phyloP scores from a whole-genome alignment of 116 monocot genomes.

The Trichopus zeylanicus region DNA sequence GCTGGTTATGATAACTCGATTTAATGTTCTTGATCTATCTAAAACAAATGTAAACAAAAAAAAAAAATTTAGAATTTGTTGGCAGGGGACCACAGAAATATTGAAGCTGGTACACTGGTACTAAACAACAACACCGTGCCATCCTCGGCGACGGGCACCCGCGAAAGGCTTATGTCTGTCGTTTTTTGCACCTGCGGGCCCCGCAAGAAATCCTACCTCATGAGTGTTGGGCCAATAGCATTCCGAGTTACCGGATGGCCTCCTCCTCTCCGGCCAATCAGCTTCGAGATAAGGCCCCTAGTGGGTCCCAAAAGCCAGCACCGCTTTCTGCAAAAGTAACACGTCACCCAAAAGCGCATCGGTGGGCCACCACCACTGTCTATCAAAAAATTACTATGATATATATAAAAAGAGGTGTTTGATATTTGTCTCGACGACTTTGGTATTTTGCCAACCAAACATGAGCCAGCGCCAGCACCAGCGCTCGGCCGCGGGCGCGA shows the following conservation, averaged over 20 bases:
- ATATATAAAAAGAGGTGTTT: background rate
- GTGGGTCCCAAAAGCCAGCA: slow-evolving; percentile 7
- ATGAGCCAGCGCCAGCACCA: too few relatives aligned
- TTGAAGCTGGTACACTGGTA: background rate
- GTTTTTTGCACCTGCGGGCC: background rate
- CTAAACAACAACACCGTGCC: background rate
- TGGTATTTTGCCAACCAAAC: background rate
- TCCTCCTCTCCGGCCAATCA: slow-evolving; percentile 15
- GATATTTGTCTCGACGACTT: background rate
- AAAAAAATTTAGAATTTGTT: too few relatives aligned
- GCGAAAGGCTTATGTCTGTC: background rate
- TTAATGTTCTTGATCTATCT: too few relatives aligned
- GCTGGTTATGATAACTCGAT: too few relatives aligned
- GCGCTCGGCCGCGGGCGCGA: too few relatives aligned
- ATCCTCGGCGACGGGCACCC: background rate
- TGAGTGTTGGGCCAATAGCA: slow-evolving; percentile 28
- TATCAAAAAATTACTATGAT: too few relatives aligned
- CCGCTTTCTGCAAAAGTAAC: background rate
- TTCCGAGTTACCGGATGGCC: slow-evolving; percentile 18
- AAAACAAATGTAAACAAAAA: too few relatives aligned
- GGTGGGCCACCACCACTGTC: background rate
- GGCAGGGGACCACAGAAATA: slow-evolving; percentile 3
- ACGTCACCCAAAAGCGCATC: slow-evolving; percentile 14
- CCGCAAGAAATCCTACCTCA: slow-evolving; percentile 21
- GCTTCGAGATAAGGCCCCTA: slow-evolving; percentile 14